Conservation (phyloP, 257 asterid species). For the Osmanthus fragrans region DNA sequence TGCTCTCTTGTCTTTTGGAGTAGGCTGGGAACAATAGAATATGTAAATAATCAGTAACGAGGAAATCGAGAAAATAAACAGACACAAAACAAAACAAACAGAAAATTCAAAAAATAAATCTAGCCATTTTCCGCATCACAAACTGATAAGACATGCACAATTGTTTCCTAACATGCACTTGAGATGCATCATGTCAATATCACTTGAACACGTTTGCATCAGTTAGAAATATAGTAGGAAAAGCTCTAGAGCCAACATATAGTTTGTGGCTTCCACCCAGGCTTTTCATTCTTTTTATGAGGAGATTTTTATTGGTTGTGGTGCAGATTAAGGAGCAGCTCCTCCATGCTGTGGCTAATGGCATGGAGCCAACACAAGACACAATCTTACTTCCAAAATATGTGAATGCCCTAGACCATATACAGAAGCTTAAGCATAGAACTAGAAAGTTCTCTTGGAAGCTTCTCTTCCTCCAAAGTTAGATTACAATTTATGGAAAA, state of each 20-base stretch:
- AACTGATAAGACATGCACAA: background rate
- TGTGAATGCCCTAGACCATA: background rate
- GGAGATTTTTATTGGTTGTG: background rate
- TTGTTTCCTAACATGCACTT: background rate
- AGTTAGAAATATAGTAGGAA: background rate
- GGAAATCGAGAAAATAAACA: background rate
- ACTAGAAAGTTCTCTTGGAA: background rate
- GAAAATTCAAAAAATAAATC: background rate
- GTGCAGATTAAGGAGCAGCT: background rate
- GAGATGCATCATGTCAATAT: background rate
- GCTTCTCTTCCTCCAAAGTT: background rate
- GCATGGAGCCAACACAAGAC: background rate
- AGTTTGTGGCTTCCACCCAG: background rate
- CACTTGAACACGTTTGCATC: background rate
- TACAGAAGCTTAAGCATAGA: background rate
- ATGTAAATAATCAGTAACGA: background rate
- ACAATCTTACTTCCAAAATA: background rate
- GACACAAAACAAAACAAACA: background rate
- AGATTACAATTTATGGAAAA: background rate
- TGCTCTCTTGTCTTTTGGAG: conserved; percentile 97
- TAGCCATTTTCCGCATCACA: background rate
- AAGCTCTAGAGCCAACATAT: background rate
- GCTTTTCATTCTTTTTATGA: too few relatives aligned
- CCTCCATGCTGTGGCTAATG: background rate
- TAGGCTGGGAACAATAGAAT: conserved; percentile 21